Evolutionary conservation across 2,329 filamentous ascomycete species (phyloP).

Genomic region (Helotiales sp.): DNA sequence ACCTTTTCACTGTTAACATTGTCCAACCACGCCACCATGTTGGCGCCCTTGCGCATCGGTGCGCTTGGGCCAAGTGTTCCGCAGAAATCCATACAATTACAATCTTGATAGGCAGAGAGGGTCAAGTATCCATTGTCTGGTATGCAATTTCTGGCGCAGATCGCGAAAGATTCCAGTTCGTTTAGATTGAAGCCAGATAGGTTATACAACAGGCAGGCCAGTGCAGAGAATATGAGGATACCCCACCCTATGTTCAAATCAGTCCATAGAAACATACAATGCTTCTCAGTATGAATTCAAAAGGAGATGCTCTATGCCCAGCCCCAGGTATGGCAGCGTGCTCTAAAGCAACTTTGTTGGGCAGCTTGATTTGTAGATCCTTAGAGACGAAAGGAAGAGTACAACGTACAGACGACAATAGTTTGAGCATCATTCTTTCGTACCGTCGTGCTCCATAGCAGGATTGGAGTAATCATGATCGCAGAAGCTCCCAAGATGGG

Average conservation of each 20-base stretch:
- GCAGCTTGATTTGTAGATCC: no score
- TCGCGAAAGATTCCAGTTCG: not conserved
- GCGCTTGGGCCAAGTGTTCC: constrained; percentile 2
- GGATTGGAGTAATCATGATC: constrained; percentile 16
- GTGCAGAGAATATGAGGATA: not conserved
- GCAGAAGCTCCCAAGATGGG: constrained; percentile 10
- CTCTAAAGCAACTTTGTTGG: no score
- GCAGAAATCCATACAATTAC: constrained; percentile 14
- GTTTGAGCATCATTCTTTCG: constrained; percentile 8
- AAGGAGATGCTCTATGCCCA: no score
- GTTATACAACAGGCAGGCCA: not conserved
- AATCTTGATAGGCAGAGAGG: not conserved
- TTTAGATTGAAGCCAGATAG: not conserved
- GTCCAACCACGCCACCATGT: constrained; percentile 8
- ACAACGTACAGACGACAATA: constrained; percentile 13
- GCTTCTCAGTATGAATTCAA: no score
- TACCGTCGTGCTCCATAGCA: constrained; percentile 12
- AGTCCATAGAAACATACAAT: no score
- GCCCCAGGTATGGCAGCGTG: no score
- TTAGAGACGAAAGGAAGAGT: no score
- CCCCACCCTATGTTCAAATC: no score
- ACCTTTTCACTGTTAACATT: not conserved
- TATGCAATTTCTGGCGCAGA: not conserved
- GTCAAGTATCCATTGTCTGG: not conserved
- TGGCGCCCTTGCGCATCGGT: constrained; percentile 5